Evolutionary conservation across 2,329 filamentous ascomycete species (phyloP).

Genomic region (Fusarium pininemorale): DNA sequence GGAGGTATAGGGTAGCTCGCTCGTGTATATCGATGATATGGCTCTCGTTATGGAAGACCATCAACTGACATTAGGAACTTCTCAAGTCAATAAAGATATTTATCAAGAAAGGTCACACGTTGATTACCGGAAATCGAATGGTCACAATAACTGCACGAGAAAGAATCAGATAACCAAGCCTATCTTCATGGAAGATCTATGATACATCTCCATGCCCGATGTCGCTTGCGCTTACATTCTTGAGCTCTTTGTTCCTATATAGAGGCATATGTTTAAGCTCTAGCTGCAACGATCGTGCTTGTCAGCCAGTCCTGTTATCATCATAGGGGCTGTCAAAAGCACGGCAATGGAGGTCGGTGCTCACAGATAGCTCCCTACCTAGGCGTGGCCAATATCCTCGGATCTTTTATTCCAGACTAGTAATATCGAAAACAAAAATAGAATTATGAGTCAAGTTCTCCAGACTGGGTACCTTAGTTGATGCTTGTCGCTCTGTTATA

Average conservation of each 20-base stretch:
- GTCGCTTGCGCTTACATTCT: background rate
- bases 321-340: background rate
- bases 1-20: background rate
- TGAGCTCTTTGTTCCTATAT: background rate
- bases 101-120: background rate
- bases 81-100: rapidly evolving
- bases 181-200: background rate
- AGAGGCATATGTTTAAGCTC: background rate
- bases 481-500: background rate
- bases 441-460: background rate
- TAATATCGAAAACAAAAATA: background rate
- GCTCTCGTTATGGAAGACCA: background rate
- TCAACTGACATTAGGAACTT: background rate
- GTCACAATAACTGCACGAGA: background rate
- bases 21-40: background rate
- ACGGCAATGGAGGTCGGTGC: background rate
- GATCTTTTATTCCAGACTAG: background rate
- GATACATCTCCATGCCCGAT: background rate
- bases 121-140: background rate
- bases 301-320: background rate
- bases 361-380: background rate
- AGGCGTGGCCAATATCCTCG: background rate
- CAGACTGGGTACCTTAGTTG: too few relatives aligned
- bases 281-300: background rate
- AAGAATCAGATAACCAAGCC: background rate